These are phyloP conservation scores for Neurospora sp. DNA, from an alignment of 495 filamentous ascomycete species.

Conservation along the genomic window DNA sequence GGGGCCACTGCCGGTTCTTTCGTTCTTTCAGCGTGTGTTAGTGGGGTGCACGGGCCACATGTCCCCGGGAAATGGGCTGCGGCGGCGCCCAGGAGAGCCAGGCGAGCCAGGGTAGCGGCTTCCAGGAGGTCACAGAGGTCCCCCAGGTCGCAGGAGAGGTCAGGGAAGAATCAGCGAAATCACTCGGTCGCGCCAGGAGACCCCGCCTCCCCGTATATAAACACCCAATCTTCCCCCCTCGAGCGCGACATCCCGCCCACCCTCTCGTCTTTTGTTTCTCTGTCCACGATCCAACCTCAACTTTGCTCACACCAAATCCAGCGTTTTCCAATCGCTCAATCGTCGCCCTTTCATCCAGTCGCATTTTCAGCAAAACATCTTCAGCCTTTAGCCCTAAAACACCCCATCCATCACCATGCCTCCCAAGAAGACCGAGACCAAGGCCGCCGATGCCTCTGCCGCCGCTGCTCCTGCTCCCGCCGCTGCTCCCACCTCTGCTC, in stretches of 20 bases:
- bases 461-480: neutral
- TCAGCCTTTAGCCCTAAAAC: constrained; percentile 7
- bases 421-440: constrained; percentile 50
- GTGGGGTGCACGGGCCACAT: constrained; percentile 13
- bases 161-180: constrained; percentile 21
- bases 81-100: neutral
- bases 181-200: constrained; percentile 23
- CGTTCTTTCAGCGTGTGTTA: neutral
- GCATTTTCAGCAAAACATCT: neutral
- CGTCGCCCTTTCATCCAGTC: neutral
- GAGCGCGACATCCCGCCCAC: constrained; percentile 33
- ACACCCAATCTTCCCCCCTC: constrained; percentile 33
- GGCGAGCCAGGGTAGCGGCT: neutral
- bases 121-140: neutral
- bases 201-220: constrained; percentile 40
- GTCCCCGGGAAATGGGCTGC: constrained; percentile 13
- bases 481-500: neutral
- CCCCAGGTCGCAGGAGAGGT: neutral
- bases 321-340: neutral
- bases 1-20: neutral
- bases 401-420: constrained; percentile 40
- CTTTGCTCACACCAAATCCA: neutral
- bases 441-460: neutral
- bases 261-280: constrained; percentile 27
- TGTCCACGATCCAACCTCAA: neutral